Base-by-base conservation (phyloP, 1,284 basidiomycete genomes). In the Trichosporon sp. region DNA sequence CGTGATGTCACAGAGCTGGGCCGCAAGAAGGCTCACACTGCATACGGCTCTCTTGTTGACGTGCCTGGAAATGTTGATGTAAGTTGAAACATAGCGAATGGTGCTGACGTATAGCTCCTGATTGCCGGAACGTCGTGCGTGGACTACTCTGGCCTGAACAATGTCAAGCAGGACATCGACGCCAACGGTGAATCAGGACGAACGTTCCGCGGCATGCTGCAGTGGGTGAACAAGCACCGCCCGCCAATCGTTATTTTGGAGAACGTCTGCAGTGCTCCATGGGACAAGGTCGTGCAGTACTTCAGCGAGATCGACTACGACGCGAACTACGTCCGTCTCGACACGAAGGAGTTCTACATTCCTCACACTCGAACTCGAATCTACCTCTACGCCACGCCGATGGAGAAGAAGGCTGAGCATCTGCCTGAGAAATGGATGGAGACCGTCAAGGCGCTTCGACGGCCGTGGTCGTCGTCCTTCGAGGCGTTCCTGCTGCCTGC, bases 51-150 rank as follows among this genome's bases (percentile, higher is more conserved):
- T 4, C 81, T 90, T 29, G 91, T 87, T 6, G 83, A 87, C 31
- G 93, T 97, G 0, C 94, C 94, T 0, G 92, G 92, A 16, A 87
- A 95, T 71, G 91, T 94, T 9, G 95, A 97, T 67, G 78, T 78
- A 58, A 73, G 71, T 64, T n/a, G 2, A 19, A 2, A 11, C 16
- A 13, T 29, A 14, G 32, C 9, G 21, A 11, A 2, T 40, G n/a
- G 13, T 23, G 56, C 62, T 69, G 54, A 69, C 44, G 3, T 19
- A 13, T 59, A 74, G 77, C 81, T 95, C 40, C 84, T 95, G 19
- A 86, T 97, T 61, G 94, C 94, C 1, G 94, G 94, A 21, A 97
- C 94, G 0, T 95, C 92, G 7, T 97, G 94, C 70, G 94, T 97
- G 69, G 95, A 97, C 78, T 97, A 95, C 73, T 97, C 95, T 14